Evolutionary conservation across 176 grass and related monocot species (phyloP), one percentile per base, ranked within the genome.

Genomic region (Pontederia crassipes): DNA sequence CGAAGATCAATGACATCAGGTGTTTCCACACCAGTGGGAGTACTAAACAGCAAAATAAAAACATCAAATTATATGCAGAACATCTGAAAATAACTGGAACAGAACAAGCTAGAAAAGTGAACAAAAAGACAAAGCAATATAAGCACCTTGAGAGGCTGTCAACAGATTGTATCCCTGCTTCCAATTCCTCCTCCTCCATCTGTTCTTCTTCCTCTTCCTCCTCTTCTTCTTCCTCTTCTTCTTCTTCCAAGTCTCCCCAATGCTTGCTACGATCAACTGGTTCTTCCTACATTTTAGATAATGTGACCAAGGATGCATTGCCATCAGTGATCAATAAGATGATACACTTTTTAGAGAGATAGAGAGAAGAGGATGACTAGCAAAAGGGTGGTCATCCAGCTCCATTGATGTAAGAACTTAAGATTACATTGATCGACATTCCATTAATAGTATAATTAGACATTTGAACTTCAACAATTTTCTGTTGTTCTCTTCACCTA

Each of bases 21-120:
- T 64, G 93, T 97, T 80, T 97, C 93, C 15, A 97, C 82, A 20
- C 93, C 93, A 79, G 93, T 91, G 28, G 93, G 93, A 68, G 93
- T 97, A 73, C 93, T 97, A 59, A 72, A 49, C 14, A 17, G 48
- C 47, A 62, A 16, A 75, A 48, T 13, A 61, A 79, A 15, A 1
- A 27, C 32, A 48, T 78, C 45, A 49, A 52, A 28, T 58, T 14
- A 47, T 12, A 24, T 26, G 26, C 12, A 47, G 65, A 9, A 11
- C 8, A 35, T 11, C 12, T 61, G 28, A 61, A 45, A 32, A 15
- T 4, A 35, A 10, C 28, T 35, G 14, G 14, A 35, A 11, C 9
- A 61, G 28, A 35, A 61, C 28, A 45, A 28, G 13, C 10, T 61
- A 61, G 28, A n/a, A 4, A 29, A 28, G 40, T 0, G 40, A 40